Base-by-base conservation (phyloP, 345 rosid genomes). In the Ailanthus altissimus region DNA sequence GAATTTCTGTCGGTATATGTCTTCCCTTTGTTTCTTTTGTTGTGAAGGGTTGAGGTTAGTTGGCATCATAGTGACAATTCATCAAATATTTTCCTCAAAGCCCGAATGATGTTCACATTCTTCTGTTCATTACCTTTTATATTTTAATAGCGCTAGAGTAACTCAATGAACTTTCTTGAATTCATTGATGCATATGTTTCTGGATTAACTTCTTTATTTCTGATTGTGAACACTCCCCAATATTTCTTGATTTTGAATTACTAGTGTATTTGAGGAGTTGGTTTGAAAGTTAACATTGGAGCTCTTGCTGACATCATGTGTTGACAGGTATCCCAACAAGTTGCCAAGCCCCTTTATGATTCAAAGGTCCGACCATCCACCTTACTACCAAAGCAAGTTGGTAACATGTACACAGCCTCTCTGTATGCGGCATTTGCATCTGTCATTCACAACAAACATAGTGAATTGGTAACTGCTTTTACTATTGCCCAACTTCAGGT, bases 341-440 rank as follows among this genome's bases (percentile, higher is more conserved):
- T 87, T 68, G 90, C 99, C 13, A 97, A 97, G 90, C 86, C 98
- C 46, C 84, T 92, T n/a, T 97, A 91, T 59, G 96, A 91, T 67
- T 76, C 84, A 23, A 97, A 90, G 90, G 97, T 94, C 77, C 94
- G 90, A 80, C 96, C 98, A 13, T 83, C 97, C 54, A 92, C 97
- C 76, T 84, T 94, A 88, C 43, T 97, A 66, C 99, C 99, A 36
- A 97, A 97, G 77, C 91, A 92, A 94, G 97, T 92, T n/a, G 99
- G 99, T 76, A 97, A 97, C 89, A 97, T 92, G 98, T 94, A 97
- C 84, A 97, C 99, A 0, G 99, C 99, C 77, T 97, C 99, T 77
- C 78, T 97, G 40, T 97, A 94, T 75, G 97, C 98, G 26, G 99
- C 99, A 56, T 92, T 97, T 80, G 95, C 85, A 63, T 97, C 99